phyloP scores from a whole-genome alignment of 495 filamentous ascomycete species.

The Mytilinidion resinicola region DNA sequence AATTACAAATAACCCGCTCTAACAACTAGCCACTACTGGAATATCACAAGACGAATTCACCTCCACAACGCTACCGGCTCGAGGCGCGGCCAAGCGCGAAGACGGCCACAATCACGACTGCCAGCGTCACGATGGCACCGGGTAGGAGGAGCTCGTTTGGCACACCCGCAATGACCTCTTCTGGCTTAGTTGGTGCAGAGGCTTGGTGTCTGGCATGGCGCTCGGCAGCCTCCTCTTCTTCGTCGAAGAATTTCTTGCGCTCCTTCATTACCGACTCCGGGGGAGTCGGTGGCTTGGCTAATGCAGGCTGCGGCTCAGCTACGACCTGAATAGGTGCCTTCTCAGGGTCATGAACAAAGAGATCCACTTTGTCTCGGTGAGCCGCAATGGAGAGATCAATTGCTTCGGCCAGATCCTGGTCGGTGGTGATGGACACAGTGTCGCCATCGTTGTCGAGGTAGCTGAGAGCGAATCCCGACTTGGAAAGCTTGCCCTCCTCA shows the following conservation, averaged over 20 bases:
- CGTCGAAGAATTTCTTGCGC: constrained; percentile 49
- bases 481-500: constrained; percentile 68
- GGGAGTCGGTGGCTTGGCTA: constrained; percentile 50
- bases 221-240: constrained; percentile 52
- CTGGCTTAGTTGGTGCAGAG: constrained; percentile 43
- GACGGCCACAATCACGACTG: constrained; percentile 86
- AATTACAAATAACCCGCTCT: too few species aligned
- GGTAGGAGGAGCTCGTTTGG: constrained; percentile 92
- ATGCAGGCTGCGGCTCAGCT: constrained; percentile 58
- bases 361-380: constrained; percentile 83
- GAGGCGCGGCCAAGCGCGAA: constrained; percentile 81
- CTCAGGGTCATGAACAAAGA: constrained; percentile 92
- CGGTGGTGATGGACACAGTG: constrained; percentile 94
- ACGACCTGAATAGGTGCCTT: constrained; percentile 68
- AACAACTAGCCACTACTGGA: too few species aligned
- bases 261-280: constrained; percentile 53
- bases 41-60: too few species aligned
- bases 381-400: constrained; percentile 73
- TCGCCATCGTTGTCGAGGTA: constrained; percentile 98
- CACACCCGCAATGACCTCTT: constrained; percentile 82
- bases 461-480: constrained; percentile 85
- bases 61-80: constrained; percentile 43
- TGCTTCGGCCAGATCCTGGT: constrained; percentile 86
- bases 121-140: constrained; percentile 89
- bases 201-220: constrained; percentile 31